Percentiles rank a stretch among this genome's conserved stretches.
These are phyloP conservation scores for Forsythia suspensa DNA, from an alignment of 257 asterid species.

Conservation along the genomic window DNA sequence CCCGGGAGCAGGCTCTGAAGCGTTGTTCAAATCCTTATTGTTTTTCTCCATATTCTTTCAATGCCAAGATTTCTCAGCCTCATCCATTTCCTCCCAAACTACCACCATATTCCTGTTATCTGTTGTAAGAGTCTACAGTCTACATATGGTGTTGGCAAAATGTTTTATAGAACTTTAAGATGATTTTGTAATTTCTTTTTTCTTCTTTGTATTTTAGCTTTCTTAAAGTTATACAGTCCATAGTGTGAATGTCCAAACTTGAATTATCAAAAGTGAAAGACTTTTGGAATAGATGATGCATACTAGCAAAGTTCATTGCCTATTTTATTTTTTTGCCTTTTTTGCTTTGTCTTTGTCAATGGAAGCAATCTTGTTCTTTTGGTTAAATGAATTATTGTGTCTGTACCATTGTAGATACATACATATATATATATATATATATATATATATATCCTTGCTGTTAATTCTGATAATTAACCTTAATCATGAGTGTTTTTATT, in stretches of 20 bases:
- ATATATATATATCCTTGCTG: neutral
- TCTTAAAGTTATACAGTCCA: conserved; percentile 34
- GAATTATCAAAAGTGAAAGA: conserved; percentile 26
- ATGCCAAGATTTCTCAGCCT: conserved; percentile 20
- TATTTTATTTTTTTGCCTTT: conserved; percentile 16
- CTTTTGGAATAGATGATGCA: conserved; percentile 59
- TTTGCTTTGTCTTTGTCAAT: neutral
- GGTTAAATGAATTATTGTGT: conserved; percentile 19
- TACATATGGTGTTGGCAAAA: conserved; percentile 38
- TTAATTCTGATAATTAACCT: conserved; percentile 20
- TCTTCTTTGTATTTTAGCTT: conserved; percentile 22
- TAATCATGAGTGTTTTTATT: conserved; percentile 23
- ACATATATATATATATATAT: neutral
- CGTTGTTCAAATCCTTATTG: conserved; percentile 50
- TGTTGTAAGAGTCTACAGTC: conserved; percentile 26
- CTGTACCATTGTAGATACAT: neutral
- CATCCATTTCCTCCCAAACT: conserved; percentile 32
- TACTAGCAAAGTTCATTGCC: conserved; percentile 36
- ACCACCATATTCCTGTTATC: conserved; percentile 23
- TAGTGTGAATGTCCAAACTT: conserved; percentile 60
- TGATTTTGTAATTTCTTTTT: conserved; percentile 32
- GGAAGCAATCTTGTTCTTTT: conserved; percentile 20
- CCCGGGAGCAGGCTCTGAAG: conserved; percentile 61
- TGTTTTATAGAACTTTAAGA: conserved; percentile 34
- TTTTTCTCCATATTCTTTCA: conserved; percentile 1